Evolutionary conservation across 805 yeast genomes (phyloP).

Genomic region (Saturnispora galanensis): DNA sequence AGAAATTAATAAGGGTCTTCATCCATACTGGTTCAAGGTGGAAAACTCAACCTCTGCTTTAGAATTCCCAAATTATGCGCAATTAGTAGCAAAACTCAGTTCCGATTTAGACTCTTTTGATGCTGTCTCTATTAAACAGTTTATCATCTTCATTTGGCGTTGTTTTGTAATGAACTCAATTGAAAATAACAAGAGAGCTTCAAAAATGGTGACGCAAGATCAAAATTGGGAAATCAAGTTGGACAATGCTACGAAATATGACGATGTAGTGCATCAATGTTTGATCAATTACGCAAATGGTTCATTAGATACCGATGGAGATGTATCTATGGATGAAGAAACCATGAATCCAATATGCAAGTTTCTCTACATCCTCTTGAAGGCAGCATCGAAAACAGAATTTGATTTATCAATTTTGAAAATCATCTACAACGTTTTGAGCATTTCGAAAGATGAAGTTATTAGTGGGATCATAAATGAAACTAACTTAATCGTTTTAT

Average conservation of each 20-base stretch:
- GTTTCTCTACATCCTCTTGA: not conserved
- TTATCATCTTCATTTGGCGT: slow-evolving; percentile 45
- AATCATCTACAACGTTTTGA: slow-evolving; percentile 18
- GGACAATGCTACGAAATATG: slow-evolving; percentile 59
- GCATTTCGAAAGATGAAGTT: slow-evolving; percentile 14
- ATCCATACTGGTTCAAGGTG: slow-evolving; percentile 71
- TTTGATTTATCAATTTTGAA: slow-evolving; percentile 10
- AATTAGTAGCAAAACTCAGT: slow-evolving; percentile 28
- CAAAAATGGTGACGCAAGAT: slow-evolving; percentile 47
- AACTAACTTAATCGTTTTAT: not conserved
- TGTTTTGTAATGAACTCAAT: slow-evolving; percentile 59
- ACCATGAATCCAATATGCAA: not conserved
- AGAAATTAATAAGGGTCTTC: slow-evolving; percentile 69
- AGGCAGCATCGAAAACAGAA: not conserved
- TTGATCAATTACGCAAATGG: slow-evolving; percentile 16
- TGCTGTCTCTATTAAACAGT: slow-evolving; percentile 23
- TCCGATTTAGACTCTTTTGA: slow-evolving; percentile 15
- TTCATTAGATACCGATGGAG: slow-evolving; percentile 13
- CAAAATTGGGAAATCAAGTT: slow-evolving; percentile 65
- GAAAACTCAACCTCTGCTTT: slow-evolving; percentile 9
- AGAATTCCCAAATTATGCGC: slow-evolving; percentile 45
- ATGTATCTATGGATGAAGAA: slow-evolving; percentile 7
- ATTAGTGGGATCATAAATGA: not conserved
- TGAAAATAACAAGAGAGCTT: slow-evolving; percentile 32
- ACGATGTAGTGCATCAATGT: slow-evolving; percentile 36